Evolutionary conservation across 371 early-diverging fungal genomes (phyloP), one percentile per base, ranked within the genome.

Genomic region (Apophysomyces sp.): DNA sequence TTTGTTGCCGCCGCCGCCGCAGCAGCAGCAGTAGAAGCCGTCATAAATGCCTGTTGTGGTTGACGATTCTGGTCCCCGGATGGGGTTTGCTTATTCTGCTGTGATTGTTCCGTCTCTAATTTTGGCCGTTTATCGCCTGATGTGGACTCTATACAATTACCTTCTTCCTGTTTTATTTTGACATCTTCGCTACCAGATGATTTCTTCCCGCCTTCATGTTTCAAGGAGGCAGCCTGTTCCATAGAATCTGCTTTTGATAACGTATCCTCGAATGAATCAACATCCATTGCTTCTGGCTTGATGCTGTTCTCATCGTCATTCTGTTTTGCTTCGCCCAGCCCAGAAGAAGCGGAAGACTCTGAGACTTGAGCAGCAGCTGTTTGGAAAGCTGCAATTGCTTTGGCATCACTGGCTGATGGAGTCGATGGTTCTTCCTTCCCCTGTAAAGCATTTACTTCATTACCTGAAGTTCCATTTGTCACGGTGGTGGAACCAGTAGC

Each of bases 201-300:
- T 16, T 55, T 40, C 6, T 56, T 52, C 29, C 68, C 65, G 1
- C 67, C 65, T 16, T 70, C 67, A 7, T 58, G 55, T 61, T 74
- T 58, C 11, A 11, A 0, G 6, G 49, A n/a, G 4, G 49, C 21
- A 18, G 16, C 9, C 16, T 44, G 41, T 52, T 52, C 7, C 26
- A 8, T 36, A 13, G 1, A 21, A 24, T 53, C 34, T 28, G 41
- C 36, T 39, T 40, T 57, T 18, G 57, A 39, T 13, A 27, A 37
- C 12, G 13, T 26, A 18, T 57, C 40, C 24, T 57, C 57, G 15
- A 40, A 27, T 21, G 27, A 2, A 57, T 57, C 57, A 11, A 57
- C 57, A 37, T 57, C 39, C 57, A 57, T 57, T 7, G 16, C 12
- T 36, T 57, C 57, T 28, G 24, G 15, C 11, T 57, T 57, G 24